Conservation (phyloP, 495 filamentous ascomycete genomes). For the Neurospora africana region DNA sequence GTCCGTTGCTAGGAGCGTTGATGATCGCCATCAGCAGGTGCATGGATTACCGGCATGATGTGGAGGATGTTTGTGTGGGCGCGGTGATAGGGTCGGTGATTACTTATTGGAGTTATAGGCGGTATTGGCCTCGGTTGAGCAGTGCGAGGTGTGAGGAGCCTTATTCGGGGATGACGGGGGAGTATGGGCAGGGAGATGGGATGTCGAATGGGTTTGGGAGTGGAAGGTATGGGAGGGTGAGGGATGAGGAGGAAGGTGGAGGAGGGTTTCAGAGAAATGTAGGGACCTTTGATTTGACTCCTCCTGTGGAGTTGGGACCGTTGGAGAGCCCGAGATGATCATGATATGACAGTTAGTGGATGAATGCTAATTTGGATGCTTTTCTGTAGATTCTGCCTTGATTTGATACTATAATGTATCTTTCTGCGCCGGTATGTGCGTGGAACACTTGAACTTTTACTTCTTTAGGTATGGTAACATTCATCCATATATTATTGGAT, state of each 20-base stretch:
- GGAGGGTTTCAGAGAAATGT: constrained; percentile 13
- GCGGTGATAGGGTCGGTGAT: constrained; percentile 61
- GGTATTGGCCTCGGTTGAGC: constrained; percentile 45
- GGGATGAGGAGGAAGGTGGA: constrained; percentile 25
- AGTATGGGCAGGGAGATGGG: constrained; percentile 3
- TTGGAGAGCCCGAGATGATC: constrained; percentile 7
- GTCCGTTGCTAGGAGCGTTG: constrained; percentile 67
- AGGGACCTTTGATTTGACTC: constrained; percentile 10
- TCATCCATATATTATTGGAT: neutral
- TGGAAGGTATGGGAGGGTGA: constrained; percentile 17
- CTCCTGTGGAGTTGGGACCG: constrained; percentile 5
- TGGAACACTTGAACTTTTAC: neutral
- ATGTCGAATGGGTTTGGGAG: neutral
- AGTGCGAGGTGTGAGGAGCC: constrained; percentile 41
- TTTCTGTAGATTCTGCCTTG: constrained; percentile 1
- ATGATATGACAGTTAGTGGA: neutral
- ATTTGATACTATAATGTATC: neutral
- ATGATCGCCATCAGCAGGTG: constrained; percentile 85
- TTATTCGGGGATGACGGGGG: constrained; percentile 23
- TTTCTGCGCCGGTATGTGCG: neutral
- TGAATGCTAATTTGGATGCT: neutral
- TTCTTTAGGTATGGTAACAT: neutral
- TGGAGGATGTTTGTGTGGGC: constrained; percentile 79
- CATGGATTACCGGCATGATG: constrained; percentile 91
- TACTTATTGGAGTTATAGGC: constrained; percentile 73